phyloP scores from a whole-genome alignment of 805 yeast species.

The Yamadazyma kitorensis region DNA sequence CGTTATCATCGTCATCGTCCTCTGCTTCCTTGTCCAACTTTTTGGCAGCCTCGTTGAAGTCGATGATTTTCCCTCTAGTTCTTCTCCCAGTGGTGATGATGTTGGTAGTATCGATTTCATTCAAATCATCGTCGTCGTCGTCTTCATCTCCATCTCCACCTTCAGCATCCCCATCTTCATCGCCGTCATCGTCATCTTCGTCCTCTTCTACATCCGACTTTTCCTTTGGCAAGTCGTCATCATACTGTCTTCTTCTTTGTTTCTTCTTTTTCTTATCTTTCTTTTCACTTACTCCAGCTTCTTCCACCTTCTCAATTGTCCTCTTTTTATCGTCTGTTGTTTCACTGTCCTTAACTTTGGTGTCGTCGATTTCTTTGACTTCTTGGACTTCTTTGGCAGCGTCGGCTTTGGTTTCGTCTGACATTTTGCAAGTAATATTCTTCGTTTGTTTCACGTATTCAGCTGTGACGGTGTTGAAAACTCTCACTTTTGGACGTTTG shows the following conservation, averaged over 20 bases:
- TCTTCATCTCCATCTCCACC: constrained; percentile 46
- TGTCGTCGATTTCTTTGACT: constrained; percentile 1
- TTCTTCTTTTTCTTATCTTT: constrained; percentile 30
- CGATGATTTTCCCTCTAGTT: constrained; percentile 87
- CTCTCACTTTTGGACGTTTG: too few species aligned
- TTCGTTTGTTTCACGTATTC: neutral
- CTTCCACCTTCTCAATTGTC: constrained; percentile 10
- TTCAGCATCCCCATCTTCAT: constrained; percentile 44
- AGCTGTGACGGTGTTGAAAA: constrained; percentile 4
- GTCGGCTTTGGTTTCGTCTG: neutral
- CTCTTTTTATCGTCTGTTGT: constrained; percentile 7
- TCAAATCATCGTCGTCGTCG: constrained; percentile 67
- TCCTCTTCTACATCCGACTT: constrained; percentile 42
- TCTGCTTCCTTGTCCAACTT: constrained; percentile 51
- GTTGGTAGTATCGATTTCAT: constrained; percentile 77
- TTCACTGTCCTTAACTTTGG: neutral
- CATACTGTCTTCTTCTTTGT: constrained; percentile 56
- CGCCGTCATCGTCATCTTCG: constrained; percentile 47
- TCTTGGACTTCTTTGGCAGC: neutral
- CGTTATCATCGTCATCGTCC: constrained; percentile 44
- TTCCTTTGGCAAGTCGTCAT: constrained; percentile 55
- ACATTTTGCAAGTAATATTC: neutral
- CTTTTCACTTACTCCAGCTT: constrained; percentile 4
- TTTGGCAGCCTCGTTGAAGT: constrained; percentile 77
- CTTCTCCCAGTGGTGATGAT: constrained; percentile 84